Conservation (phyloP, 163 green algal species). For the Scenedesmus sp. region DNA sequence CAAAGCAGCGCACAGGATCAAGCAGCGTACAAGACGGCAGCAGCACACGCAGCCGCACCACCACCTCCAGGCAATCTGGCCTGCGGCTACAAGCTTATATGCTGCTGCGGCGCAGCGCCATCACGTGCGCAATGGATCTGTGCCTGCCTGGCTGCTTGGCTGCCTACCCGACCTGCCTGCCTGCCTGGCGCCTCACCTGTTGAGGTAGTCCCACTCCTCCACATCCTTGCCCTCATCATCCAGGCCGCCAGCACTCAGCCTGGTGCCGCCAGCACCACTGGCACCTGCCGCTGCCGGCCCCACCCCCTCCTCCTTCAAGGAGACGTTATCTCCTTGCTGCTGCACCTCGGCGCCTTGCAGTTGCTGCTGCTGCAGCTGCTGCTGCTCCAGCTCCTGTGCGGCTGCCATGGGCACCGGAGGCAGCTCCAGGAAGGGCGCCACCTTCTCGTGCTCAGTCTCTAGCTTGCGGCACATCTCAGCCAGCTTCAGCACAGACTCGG, state of each 20-base stretch:
- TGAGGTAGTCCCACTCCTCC: conserved; percentile 85
- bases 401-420: conserved; percentile 43
- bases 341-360: conserved; percentile 14
- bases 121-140: too few species aligned
- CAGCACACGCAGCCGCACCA: too few species aligned
- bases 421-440: conserved; percentile 75
- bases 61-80: too few species aligned
- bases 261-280: neutral
- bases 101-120: too few species aligned
- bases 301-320: neutral
- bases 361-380: conserved; percentile 25
- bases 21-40: too few species aligned
- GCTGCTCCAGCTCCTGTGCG: conserved; percentile 10
- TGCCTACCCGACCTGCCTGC: neutral
- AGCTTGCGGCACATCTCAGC: conserved; percentile 82
- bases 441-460: conserved; percentile 89
- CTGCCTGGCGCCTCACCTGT: conserved; percentile 43
- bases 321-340: neutral
- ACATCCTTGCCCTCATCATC: conserved; percentile 69
- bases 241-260: conserved; percentile 53
- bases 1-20: too few species aligned
- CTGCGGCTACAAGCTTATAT: too few species aligned
- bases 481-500: conserved; percentile 84
- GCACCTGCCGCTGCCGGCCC: neutral
- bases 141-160: too few species aligned